Evolutionary conservation across 306 rosid species (phyloP).

Genomic region (Astragalus glycyphyllos): DNA sequence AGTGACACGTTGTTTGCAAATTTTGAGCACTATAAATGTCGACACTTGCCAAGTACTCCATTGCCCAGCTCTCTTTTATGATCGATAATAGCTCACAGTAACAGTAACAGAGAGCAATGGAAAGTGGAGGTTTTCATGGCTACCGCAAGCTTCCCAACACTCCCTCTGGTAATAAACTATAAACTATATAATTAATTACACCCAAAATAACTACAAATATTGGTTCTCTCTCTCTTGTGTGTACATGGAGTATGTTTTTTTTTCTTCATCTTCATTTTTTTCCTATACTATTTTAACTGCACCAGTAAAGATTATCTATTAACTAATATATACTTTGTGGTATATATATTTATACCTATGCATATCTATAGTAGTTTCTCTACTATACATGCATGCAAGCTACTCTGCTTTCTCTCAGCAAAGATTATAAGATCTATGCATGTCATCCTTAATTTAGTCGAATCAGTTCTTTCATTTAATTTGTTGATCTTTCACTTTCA

Average conservation of each 20-base stretch:
- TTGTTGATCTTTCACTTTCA: background rate
- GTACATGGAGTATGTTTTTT: too few relatives aligned
- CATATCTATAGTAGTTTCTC: background rate
- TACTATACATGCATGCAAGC: slow-evolving; percentile 40
- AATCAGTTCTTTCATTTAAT: background rate
- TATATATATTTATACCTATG: background rate
- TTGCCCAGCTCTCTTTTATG: background rate
- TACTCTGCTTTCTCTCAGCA: background rate
- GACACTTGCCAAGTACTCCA: slow-evolving; percentile 59
- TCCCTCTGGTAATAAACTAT: slow-evolving; percentile 47
- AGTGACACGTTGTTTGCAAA: slow-evolving; percentile 37
- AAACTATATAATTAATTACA: background rate
- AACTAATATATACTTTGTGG: slow-evolving; percentile 7
- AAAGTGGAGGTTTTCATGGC: slow-evolving; percentile 73
- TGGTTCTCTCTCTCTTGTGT: background rate
- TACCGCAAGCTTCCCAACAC: slow-evolving; percentile 65
- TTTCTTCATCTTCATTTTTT: background rate
- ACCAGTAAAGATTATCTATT: background rate
- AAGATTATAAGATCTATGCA: too few relatives aligned
- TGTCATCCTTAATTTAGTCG: background rate
- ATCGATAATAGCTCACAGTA: background rate
- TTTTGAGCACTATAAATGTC: slow-evolving; percentile 49
- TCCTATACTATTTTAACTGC: background rate
- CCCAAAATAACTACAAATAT: background rate
- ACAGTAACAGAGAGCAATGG: slow-evolving; percentile 51